A percentile compares a stretch with the other conserved stretches of the same genome.
Conservation (phyloP, 208 protist species). For the Histomonas meleagridis region DNA sequence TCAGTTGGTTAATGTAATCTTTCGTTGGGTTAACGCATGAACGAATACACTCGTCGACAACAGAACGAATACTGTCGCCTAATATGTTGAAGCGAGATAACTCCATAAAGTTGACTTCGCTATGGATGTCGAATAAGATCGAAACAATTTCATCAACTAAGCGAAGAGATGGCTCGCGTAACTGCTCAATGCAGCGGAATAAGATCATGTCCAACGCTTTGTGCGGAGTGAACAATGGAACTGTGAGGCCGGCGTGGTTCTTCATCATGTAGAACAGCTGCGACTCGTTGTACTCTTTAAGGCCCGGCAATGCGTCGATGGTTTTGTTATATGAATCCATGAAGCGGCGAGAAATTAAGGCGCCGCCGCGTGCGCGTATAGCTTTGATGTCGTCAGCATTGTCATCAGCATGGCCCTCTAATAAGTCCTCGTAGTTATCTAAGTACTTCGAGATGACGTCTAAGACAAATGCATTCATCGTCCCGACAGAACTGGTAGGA, state of each 20-base stretch:
- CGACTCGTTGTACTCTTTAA: neutral
- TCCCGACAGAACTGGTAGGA: neutral
- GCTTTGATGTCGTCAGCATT: neutral
- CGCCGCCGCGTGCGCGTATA: neutral
- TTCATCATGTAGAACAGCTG: neutral
- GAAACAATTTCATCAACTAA: neutral
- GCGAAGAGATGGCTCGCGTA: neutral
- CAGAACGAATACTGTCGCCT: neutral
- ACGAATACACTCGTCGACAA: slow-evolving; percentile 6
- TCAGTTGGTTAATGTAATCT: neutral
- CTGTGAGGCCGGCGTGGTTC: neutral
- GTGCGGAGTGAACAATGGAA: slow-evolving; percentile 22
- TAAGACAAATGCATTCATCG: neutral
- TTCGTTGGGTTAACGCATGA: neutral
- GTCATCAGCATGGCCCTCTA: neutral
- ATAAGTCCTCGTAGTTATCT: neutral
- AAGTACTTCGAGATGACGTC: slow-evolving; percentile 10
- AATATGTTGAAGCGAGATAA: neutral
- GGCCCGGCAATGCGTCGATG: neutral
- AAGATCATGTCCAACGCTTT: neutral
- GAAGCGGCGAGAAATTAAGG: neutral
- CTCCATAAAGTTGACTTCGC: slow-evolving; percentile 29
- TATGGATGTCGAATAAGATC: neutral
- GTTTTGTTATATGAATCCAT: neutral
- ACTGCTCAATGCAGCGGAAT: neutral